phyloP scores from a whole-genome alignment of 1,139 yeast species.

The Suzukiozyma palmioleophila region DNA sequence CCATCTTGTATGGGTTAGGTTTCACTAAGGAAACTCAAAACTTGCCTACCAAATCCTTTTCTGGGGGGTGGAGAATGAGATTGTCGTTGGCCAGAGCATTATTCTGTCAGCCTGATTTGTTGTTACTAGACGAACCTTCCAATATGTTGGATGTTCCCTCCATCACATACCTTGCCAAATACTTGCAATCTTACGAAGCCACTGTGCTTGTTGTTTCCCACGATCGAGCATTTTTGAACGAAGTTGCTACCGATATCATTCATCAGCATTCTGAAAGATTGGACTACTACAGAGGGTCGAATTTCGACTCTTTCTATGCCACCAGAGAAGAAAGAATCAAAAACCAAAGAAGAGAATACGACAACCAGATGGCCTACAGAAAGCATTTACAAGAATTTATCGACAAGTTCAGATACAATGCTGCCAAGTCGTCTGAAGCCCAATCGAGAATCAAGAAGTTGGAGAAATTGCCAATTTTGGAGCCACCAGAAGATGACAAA shows the following conservation, averaged over 20 bases:
- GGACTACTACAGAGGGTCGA: conserved; percentile 92
- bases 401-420: conserved; percentile 95
- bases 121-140: conserved; percentile 95
- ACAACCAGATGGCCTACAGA: conserved; percentile 93
- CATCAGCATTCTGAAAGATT: conserved; percentile 96
- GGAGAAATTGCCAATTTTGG: conserved; percentile 88
- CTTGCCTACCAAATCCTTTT: conserved; percentile 80
- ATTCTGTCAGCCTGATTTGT: conserved; percentile 92
- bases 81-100: conserved; percentile 95
- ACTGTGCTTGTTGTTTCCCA: conserved; percentile 95
- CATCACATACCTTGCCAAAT: conserved; percentile 85
- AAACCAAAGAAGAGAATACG: conserved; percentile 91
- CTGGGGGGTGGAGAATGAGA: conserved; percentile 99
- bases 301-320: conserved; percentile 87
- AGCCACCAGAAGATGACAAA: conserved; percentile 93
- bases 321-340: conserved; percentile 95
- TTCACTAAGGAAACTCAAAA: conserved; percentile 85
- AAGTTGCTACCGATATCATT: conserved; percentile 95
- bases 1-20: conserved; percentile 90
- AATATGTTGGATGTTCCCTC: conserved; percentile 99
- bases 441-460: conserved; percentile 95
- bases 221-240: conserved; percentile 94
- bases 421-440: conserved; percentile 96
- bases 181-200: conserved; percentile 83
- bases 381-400: conserved; percentile 90